phyloP scores from a whole-genome alignment of 2,329 filamentous ascomycete species.

The Trichoderma cornu-damae region DNA sequence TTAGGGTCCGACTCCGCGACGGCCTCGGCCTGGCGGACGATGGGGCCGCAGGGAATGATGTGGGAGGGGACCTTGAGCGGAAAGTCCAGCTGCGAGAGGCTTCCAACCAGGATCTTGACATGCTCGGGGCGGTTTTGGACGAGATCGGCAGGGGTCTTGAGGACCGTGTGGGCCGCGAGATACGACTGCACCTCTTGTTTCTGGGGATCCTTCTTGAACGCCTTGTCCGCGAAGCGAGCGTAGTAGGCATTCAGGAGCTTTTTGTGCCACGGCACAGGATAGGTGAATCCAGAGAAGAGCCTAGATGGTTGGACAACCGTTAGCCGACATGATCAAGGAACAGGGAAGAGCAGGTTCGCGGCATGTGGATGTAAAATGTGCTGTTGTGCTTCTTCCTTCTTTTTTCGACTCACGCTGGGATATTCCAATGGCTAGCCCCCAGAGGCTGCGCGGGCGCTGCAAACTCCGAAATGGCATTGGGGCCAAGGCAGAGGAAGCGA shows the following conservation, averaged over 20 bases:
- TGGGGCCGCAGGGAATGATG: constrained; percentile 43
- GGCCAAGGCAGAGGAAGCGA: constrained; percentile 38
- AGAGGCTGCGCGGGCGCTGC: constrained; percentile 36
- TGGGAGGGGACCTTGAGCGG: constrained; percentile 37
- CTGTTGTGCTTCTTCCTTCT: too few relatives aligned
- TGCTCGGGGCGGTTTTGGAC: constrained; percentile 19
- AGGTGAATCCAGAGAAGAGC: constrained; percentile 40
- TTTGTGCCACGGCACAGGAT: constrained; percentile 41
- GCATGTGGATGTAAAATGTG: background rate
- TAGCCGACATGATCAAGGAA: background rate
- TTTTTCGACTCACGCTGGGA: constrained; percentile 32
- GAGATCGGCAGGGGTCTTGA: constrained; percentile 25
- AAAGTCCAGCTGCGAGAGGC: constrained; percentile 35
- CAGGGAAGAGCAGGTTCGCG: background rate
- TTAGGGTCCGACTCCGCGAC: constrained; percentile 36
- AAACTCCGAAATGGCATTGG: constrained; percentile 42
- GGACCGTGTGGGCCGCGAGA: constrained; percentile 18
- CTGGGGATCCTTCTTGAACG: constrained; percentile 15
- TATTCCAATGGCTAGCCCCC: constrained; percentile 33
- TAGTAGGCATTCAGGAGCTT: constrained; percentile 41
- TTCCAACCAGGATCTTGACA: constrained; percentile 27
- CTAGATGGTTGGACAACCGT: constrained; percentile 19
- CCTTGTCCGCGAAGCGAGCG: background rate
- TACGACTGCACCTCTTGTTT: constrained; percentile 18
- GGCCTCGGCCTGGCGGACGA: constrained; percentile 33